These are phyloP conservation scores for Coccomyxa sp. DNA, from an alignment of 139 green algal genomes.

Conservation along the genomic window DNA sequence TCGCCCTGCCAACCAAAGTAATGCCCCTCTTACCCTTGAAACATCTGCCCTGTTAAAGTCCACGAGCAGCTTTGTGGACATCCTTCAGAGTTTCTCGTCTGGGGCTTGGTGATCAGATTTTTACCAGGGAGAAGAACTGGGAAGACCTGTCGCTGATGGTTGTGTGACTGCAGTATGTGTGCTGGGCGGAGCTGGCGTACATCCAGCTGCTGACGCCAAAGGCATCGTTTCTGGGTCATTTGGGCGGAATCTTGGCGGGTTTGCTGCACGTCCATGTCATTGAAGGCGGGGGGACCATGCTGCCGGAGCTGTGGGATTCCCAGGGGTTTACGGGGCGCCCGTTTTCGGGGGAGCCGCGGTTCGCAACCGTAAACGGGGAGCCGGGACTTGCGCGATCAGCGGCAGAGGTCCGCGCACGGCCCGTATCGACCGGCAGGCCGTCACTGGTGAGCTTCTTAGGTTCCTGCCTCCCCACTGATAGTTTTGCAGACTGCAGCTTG, in stretches of 20 bases:
- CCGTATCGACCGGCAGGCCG: no score
- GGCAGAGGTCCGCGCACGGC: no score
- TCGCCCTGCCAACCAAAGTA: slow-evolving; percentile 69
- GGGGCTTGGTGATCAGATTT: not conserved
- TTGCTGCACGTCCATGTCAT: slow-evolving; percentile 42
- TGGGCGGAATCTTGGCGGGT: slow-evolving; percentile 69
- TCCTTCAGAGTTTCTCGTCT: not conserved
- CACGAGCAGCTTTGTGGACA: not conserved
- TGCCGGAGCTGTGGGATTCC: not conserved
- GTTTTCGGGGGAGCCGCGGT: not conserved
- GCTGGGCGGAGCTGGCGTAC: slow-evolving; percentile 68
- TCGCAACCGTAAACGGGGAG: no score
- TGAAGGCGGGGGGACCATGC: not conserved
- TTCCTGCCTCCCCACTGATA: no score
- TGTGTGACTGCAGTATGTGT: slow-evolving; percentile 32
- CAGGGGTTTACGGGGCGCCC: not conserved
- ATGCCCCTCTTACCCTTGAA: not conserved
- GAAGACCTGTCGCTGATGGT: not conserved
- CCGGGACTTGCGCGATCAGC: no score
- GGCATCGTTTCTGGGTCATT: slow-evolving; percentile 67
- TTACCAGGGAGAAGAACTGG: not conserved
- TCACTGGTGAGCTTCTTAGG: no score
- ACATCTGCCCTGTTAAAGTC: not conserved
- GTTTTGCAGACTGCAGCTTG: no score
- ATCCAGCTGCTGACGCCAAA: slow-evolving; percentile 52